phyloP scores from a whole-genome alignment of 192 early-diverging fungal species.

The Coemansia sp. region DNA sequence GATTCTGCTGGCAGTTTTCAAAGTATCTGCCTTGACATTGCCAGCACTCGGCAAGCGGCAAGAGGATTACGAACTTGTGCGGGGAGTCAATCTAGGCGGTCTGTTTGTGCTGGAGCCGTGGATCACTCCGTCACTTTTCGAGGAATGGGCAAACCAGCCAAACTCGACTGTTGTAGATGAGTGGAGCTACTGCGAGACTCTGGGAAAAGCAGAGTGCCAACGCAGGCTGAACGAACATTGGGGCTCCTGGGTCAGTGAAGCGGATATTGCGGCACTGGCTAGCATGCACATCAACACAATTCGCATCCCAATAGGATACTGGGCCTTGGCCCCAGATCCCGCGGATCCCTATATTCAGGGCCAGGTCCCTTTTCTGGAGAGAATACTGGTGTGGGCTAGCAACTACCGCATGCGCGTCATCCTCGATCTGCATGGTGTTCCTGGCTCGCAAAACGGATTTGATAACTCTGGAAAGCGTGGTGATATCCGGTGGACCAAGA shows the following conservation, averaged over 20 bases:
- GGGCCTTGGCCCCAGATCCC: slow-evolving; percentile 59
- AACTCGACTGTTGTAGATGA: slow-evolving; percentile 59
- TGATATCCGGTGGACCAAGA: slow-evolving; percentile 46
- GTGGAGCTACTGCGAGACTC: slow-evolving; percentile 59
- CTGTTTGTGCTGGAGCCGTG: slow-evolving; percentile 71
- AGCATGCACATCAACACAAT: slow-evolving; percentile 65
- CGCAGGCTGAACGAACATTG: slow-evolving; percentile 59
- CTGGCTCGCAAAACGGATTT: slow-evolving; percentile 74
- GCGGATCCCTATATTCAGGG: slow-evolving; percentile 66
- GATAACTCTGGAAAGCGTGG: slow-evolving; percentile 54
- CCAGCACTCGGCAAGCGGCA: background rate
- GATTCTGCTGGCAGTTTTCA: background rate
- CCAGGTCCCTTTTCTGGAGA: slow-evolving; percentile 58
- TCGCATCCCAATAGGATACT: slow-evolving; percentile 71
- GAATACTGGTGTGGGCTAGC: slow-evolving; percentile 62
- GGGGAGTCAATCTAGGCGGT: slow-evolving; percentile 73
- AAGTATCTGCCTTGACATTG: background rate
- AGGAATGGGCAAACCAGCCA: slow-evolving; percentile 35
- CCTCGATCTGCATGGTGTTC: slow-evolving; percentile 69
- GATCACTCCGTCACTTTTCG: slow-evolving; percentile 57
- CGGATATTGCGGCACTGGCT: slow-evolving; percentile 59
- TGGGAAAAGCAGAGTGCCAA: slow-evolving; percentile 60
- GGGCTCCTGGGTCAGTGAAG: slow-evolving; percentile 61
- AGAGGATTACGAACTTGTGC: slow-evolving; percentile 39
- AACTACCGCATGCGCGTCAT: slow-evolving; percentile 67